Evolutionary conservation across 116 monocot genomes (phyloP), one percentile per base, ranked within the genome.

Genomic region (Cymodocea nodosa): DNA sequence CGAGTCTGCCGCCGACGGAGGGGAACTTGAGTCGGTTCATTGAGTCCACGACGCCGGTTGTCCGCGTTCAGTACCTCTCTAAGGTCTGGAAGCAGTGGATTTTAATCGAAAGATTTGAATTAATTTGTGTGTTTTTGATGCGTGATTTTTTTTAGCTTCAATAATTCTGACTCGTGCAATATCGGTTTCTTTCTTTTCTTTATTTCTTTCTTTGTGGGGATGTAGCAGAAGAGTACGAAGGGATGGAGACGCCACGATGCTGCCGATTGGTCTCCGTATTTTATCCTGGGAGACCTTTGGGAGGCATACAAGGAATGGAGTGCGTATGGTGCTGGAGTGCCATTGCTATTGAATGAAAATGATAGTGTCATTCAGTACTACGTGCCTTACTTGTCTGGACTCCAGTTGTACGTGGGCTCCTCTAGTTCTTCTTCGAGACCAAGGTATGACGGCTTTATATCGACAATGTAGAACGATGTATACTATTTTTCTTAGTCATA

Each of bases 271-370:
- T 53, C 37, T 12, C 76, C 76, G 3, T 92, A 82, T 68, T 98
- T 78, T 68, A 64, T 35, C 70, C 88, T 98, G 17, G 80, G 67
- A 49, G 97, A 98, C 76, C 79, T 98, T 17, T 98, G 92, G 97
- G 92, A 91, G 53, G 77, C 85, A 4, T 92, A 83, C 55, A 78
- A 68, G 48, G 89, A 92, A 72, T 98, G 89, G 92, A 98, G 97
- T 70, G 97, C 92, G 13, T 98, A 91, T 79, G 97, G 97, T 35
- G 83, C 85, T 60, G 97, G 92, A 19, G 97, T 98, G 64, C 97
- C 92, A 6, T 62, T 98, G 49, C 68, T 88, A 48, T 65, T 98
- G 68, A 81, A 98, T 67, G 92, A 79, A 2, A 76, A 68, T 30
- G 89, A 88, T 19, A 49, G 50, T n/a, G 92, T 98, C 17, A 70